These are phyloP conservation scores for Mucor saturninus DNA, from an alignment of 371 early-diverging fungal species.

Conservation along the genomic window DNA sequence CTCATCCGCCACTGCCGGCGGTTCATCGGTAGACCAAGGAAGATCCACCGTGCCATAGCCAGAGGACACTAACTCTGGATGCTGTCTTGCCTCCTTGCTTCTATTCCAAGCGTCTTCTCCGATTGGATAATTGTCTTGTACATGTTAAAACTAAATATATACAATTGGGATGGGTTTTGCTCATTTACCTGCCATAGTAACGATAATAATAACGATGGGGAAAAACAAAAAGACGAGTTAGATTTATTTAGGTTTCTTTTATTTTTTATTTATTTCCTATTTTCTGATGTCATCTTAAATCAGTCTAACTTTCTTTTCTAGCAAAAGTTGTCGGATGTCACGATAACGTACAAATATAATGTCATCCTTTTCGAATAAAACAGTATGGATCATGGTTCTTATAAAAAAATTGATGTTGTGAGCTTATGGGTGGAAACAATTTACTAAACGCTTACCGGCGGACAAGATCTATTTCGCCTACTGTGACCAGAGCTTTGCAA, in stretches of 20 bases:
- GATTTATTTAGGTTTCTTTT: not conserved
- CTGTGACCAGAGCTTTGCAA: constrained; percentile 59
- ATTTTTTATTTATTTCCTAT: not conserved
- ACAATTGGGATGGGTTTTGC: too few species aligned
- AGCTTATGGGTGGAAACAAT: not conserved
- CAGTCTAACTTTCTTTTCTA: constrained; percentile 27
- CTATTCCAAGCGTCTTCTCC: constrained; percentile 27
- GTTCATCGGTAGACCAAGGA: constrained; percentile 7
- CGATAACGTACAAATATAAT: constrained; percentile 35
- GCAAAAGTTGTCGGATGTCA: constrained; percentile 27
- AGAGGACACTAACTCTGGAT: constrained; percentile 23
- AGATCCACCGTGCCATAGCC: constrained; percentile 41
- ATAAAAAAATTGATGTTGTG: not conserved
- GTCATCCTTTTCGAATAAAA: constrained; percentile 16
- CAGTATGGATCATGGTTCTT: not conserved
- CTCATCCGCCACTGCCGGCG: not conserved
- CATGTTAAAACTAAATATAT: not conserved
- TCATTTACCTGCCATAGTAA: too few species aligned
- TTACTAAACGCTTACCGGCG: constrained; percentile 2
- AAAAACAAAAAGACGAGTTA: not conserved
- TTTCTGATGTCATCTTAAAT: constrained; percentile 14
- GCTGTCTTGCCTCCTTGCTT: not conserved
- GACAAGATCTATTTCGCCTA: constrained; percentile 48
- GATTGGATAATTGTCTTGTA: constrained; percentile 7
- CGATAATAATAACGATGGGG: too few species aligned